A percentile compares a stretch with the other conserved stretches of the same genome.
These are phyloP conservation scores for Cercospora zeae-maydis DNA, from an alignment of 2,329 filamentous ascomycete genomes.

Conservation along the genomic window DNA sequence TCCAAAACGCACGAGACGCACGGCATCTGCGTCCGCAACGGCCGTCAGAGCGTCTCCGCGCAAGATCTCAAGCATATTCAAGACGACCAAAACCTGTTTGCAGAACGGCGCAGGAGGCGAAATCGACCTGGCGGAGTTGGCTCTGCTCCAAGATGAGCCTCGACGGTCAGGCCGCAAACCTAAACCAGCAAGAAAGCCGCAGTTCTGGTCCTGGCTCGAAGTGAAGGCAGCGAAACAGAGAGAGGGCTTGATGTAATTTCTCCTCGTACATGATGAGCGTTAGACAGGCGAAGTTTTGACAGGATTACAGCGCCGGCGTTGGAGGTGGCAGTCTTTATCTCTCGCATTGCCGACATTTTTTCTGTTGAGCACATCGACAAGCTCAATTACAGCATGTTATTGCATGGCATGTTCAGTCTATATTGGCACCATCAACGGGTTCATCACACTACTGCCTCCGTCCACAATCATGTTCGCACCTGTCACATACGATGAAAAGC, in stretches of 20 bases:
- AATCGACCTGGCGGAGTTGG: neutral
- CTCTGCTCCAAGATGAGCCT: conserved; percentile 62
- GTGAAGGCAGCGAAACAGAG: neutral
- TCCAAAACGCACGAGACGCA: neutral
- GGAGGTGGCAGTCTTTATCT: neutral
- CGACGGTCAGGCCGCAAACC: conserved; percentile 92
- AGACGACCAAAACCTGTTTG: neutral
- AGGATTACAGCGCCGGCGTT: neutral
- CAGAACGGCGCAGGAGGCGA: neutral
- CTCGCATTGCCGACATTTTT: neutral
- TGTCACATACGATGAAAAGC: conserved; percentile 61
- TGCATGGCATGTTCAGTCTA: neutral
- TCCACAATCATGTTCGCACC: conserved; percentile 61
- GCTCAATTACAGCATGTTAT: neutral
- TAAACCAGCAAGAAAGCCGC: conserved; percentile 69
- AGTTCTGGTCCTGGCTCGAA: neutral
- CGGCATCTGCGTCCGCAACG: neutral
- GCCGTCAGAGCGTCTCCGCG: neutral
- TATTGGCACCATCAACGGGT: conserved; percentile 35
- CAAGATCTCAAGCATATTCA: conserved; percentile 2
- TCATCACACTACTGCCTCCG: conserved; percentile 50
- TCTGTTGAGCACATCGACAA: neutral
- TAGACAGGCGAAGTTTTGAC: neutral
- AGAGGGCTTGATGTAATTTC: neutral
- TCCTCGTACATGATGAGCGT: neutral